A percentile compares a stretch with the other conserved stretches of the same genome.
phyloP scores from a whole-genome alignment of 2,329 filamentous ascomycete genomes.

The Pleomassaria siparia region DNA sequence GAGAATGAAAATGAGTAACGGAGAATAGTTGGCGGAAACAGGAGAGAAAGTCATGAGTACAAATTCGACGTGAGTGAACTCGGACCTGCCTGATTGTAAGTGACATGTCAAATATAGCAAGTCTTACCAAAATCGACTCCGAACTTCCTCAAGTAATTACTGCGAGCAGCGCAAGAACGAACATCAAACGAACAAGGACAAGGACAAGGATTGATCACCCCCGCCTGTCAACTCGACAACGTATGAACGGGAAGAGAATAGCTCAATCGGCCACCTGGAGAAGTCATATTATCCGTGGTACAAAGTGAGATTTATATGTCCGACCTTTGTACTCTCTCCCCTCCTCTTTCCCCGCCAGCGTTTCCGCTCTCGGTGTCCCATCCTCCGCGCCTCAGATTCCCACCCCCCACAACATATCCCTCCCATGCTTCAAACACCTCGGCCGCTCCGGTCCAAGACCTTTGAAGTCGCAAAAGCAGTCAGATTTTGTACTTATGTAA shows the following conservation, averaged over 20 bases:
- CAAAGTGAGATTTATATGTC: too few relatives aligned
- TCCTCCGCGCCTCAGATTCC: too few relatives aligned
- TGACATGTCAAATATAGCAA: too few relatives aligned
- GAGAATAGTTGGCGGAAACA: not conserved
- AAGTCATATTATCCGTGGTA: not conserved
- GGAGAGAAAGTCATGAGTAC: too few relatives aligned
- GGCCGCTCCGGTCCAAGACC: not conserved
- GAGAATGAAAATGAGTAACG: not conserved
- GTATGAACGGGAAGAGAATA: not conserved
- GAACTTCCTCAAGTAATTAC: too few relatives aligned
- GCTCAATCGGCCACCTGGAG: not conserved
- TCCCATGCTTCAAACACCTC: not conserved
- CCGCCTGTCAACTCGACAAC: too few relatives aligned
- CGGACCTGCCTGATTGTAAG: too few relatives aligned
- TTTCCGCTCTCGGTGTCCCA: not conserved
- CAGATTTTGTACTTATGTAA: not conserved
- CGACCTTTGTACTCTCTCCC: not conserved
- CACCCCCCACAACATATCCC: not conserved
- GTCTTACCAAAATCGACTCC: too few relatives aligned
- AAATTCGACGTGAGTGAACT: too few relatives aligned
- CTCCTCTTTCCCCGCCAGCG: not conserved
- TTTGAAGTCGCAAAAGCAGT: not conserved
- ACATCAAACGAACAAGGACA: too few relatives aligned
- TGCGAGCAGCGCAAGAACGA: too few relatives aligned
- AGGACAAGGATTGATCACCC: too few relatives aligned